Conservation (phyloP, 306 rosid genomes). For the Lupinus albus region DNA sequence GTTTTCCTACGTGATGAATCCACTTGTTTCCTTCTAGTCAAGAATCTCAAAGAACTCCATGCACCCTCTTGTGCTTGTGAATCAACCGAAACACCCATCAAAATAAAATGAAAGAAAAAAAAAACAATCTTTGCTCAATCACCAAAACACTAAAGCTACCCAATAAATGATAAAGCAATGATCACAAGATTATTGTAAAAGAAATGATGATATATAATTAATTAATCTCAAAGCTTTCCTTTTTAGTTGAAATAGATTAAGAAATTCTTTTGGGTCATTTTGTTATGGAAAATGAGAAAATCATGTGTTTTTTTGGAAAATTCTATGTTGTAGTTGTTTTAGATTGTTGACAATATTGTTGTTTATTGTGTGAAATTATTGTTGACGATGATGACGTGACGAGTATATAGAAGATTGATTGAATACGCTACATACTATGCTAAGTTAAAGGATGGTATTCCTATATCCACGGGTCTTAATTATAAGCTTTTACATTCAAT, state of each 20-base stretch:
- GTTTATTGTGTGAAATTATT: too few species aligned
- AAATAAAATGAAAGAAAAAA: not conserved
- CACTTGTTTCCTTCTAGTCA: constrained; percentile 74
- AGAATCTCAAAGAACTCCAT: constrained; percentile 52
- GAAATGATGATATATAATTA: not conserved
- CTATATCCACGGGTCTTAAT: too few species aligned
- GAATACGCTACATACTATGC: too few species aligned
- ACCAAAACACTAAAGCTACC: not conserved
- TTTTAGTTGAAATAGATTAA: constrained; percentile 17
- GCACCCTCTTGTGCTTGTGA: constrained; percentile 46
- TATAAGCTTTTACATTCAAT: too few species aligned
- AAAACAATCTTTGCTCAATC: not conserved
- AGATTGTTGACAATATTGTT: too few species aligned
- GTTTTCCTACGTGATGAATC: constrained; percentile 57
- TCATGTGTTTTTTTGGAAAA: too few species aligned
- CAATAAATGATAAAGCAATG: not conserved
- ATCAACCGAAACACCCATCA: constrained; percentile 63
- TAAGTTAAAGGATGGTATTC: too few species aligned
- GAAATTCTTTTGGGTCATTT: too few species aligned
- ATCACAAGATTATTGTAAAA: not conserved
- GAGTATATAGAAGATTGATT: too few species aligned
- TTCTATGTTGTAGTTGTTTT: too few species aligned
- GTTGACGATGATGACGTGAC: too few species aligned
- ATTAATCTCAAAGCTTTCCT: not conserved
- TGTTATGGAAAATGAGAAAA: too few species aligned